Evolutionary conservation across 2,329 filamentous ascomycete species (phyloP), one percentile per base, ranked within the genome.

Genomic region (Fusarium sp.): DNA sequence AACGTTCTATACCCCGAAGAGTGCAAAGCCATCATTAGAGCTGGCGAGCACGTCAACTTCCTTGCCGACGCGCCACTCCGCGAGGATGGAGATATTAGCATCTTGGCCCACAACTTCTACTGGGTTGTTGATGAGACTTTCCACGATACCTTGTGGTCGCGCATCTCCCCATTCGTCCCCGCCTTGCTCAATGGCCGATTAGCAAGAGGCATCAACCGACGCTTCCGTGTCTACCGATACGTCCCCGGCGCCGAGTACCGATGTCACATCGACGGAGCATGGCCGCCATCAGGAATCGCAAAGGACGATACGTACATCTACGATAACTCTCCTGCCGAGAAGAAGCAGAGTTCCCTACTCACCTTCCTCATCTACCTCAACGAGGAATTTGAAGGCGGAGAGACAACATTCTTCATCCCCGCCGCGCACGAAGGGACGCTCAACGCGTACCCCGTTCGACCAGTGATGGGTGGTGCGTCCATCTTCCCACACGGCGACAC

Each of bases 91-190:
- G 90, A 92, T 62, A 85, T 86, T 27, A 92, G 90, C 75, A 87
- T 93, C 55, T 80, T 93, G 1, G 92, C 92, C 0, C 92, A 93
- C 82, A 93, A 93, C 80, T 92, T 93, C 74, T 93, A 93, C 83
- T 93, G 92, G 92, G 85, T 93, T 10, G 85, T 91, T 14, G 92
- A 93, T 73, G 83, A 85, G 24, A 84, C 85, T 0, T 93, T 93
- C 79, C 88, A 91, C 75, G 87, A 91, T 65, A 85, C 83, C 16
- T 84, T 93, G 2, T 93, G 92, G 92, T 80, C 83, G 0, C 87
- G 92, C 16, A 87, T 93, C 3, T 82, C 85, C 4, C 82, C 85
- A 0, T 91, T 90, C 56, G 87, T 93, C 0, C 91, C 92, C 0
- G 78, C 83, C 0, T 81, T 81, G 0, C 83, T 92, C 1, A 85